A percentile compares a stretch with the other conserved stretches of the same genome.
Evolutionary conservation across 805 yeast species (phyloP).

Genomic region (Brettanomyces sp.): DNA sequence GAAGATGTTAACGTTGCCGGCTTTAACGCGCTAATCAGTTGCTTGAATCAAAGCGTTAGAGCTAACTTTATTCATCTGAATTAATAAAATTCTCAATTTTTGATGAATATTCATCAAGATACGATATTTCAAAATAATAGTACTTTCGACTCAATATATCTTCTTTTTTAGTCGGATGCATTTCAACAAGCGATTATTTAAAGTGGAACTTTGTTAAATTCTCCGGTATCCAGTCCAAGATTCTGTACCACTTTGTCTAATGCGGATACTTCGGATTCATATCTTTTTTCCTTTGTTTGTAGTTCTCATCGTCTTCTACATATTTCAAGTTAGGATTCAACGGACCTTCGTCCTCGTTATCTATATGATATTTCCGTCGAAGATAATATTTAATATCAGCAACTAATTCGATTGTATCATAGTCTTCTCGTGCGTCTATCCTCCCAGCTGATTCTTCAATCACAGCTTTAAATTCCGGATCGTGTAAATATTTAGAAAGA

Average conservation of each 20-base stretch:
- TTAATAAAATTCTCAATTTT: not conserved
- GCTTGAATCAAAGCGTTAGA: slow-evolving; percentile 28
- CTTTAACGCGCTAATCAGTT: slow-evolving; percentile 38
- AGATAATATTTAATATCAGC: slow-evolving; percentile 70
- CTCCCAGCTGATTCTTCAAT: slow-evolving; percentile 31
- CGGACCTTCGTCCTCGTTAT: slow-evolving; percentile 13
- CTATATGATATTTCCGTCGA: slow-evolving; percentile 27
- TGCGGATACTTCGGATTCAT: slow-evolving; percentile 27
- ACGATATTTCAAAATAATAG: not conserved
- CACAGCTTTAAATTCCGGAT: slow-evolving; percentile 30
- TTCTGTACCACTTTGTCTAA: slow-evolving; percentile 32
- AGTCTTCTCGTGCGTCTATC: slow-evolving; percentile 54
- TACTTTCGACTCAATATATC: not conserved
- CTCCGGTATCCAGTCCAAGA: slow-evolving; percentile 14
- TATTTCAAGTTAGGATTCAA: slow-evolving; percentile 9
- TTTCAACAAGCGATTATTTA: not conserved
- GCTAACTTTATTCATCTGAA: slow-evolving; percentile 13
- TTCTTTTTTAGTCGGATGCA: too few relatives aligned
- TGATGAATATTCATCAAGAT: not conserved
- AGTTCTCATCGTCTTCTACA: slow-evolving; percentile 6
- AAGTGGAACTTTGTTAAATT: not conserved
- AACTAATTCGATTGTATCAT: slow-evolving; percentile 70
- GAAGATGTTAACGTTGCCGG: slow-evolving; percentile 50
- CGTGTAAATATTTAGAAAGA: slow-evolving; percentile 27
- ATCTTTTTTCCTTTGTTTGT: slow-evolving; percentile 17